Evolutionary conservation across 2,329 filamentous ascomycete genomes (phyloP), one percentile per base, ranked within the genome.

Genomic region (Colletotrichum sp.): DNA sequence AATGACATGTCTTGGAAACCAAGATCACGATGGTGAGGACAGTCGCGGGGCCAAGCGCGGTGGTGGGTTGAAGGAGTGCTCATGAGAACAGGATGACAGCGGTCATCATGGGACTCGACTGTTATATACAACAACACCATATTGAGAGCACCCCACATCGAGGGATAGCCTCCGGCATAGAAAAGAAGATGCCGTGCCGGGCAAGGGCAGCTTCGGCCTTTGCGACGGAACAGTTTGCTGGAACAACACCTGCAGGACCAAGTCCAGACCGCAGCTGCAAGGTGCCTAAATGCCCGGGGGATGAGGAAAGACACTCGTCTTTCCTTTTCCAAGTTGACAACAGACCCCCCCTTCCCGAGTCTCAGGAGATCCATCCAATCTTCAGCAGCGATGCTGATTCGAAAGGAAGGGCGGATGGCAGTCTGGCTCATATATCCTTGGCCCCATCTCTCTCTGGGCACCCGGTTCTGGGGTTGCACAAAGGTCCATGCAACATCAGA

Each of bases 1-100:
- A 76, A 64, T 19, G 70, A 39, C 73, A 76, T 76, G 73, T 76
- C 73, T 76, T 64, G 70, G 29, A 29, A n/a, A 30, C 11, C 69
- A 68, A 72, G 73, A 76, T 69, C 73, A 76, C 73, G 73, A 76
- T 73, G 70, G 44, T 36, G 44, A 34, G 8, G 25, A 22, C 15
- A 36, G 57, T 69, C 27, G 27, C 8, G 57, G 39, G 39, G 30
- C 34, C 16, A 52, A 8, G 64, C 73, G 69, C 70, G 64, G 68
- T 64, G 64, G 59, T 34, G 30, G 22, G 63, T 39, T 36, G 44
- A 52, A 52, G 39, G 29, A 32, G 11, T 11, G 44, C 30, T 71
- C 73, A 73, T 76, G 73, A 29, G 70, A 36, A 64, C 73, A 76
- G n/a, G 6, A 69, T 32, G n/a, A 13, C 15, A 62, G 57, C n/a